Evolutionary conservation across 2,329 filamentous ascomycete genomes (phyloP), one percentile per base, ranked within the genome.

Genomic region (Akanthomyces lecanii): DNA sequence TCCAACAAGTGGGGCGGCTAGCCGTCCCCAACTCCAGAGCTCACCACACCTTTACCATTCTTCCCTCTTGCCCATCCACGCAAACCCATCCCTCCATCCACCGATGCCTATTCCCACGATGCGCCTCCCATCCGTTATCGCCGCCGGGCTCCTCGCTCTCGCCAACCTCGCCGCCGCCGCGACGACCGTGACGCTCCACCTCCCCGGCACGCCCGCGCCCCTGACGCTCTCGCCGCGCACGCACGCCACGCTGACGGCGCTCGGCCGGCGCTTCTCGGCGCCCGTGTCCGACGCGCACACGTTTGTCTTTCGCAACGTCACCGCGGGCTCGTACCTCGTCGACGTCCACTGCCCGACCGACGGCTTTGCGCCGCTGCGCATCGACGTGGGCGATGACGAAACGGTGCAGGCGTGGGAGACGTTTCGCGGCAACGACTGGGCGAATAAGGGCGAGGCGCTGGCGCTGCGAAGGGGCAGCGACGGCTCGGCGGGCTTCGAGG

Each of bases 361-460:
- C 74, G 82, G 82, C 60, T 98, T 97, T 73, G 84, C 86, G 68
- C 90, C 92, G 12, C 80, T 96, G 74, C 83, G 94, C 51, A 84
- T 98, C 36, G 68, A 71, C 2, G 69, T 66, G 58, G 74, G 77
- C 44, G 72, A 76, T 25, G 73, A 67, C 59, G 75, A 36, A 7
- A 8, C 33, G 33, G 10, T 92, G 3, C 77, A 82, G 48, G 87
- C 87, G 33, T 95, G 90, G 89, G 90, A 94, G 79, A 96, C 92
- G 30, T 96, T 88, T 73, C 82, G 92, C 54, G 92, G 92, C 0
- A 94, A 96, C 70, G 90, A 95, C 69, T 97, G 94, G 92, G 86
- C 82, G 21, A 96, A 97, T 73, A 89, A 87, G 71, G 94, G 93
- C 18, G 89, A 90, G 77, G 81, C 74, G 52, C 78, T 82, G 38